A percentile compares a stretch with the other conserved stretches of the same genome.
Conservation (phyloP, 306 rosid genomes). For the Dryas alaskensis region DNA sequence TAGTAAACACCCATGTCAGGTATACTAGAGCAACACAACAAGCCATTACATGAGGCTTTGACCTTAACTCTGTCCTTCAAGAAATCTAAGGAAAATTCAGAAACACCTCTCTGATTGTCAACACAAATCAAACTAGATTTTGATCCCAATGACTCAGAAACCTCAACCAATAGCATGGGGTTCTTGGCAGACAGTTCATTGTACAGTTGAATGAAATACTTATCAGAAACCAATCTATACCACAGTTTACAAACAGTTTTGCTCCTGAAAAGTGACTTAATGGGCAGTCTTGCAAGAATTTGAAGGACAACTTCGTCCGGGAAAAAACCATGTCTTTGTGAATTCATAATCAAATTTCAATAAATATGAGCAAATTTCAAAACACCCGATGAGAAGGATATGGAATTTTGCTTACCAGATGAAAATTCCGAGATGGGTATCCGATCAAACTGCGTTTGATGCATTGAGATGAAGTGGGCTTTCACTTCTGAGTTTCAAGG, state of each 20-base stretch:
- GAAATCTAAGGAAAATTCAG: conserved; percentile 61
- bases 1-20: conserved; percentile 80
- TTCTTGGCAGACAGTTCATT: conserved; percentile 62
- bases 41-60: conserved; percentile 79
- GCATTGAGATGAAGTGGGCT: conserved; percentile 21
- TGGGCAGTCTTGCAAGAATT: conserved; percentile 72
- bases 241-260: conserved; percentile 69
- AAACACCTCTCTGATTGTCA: conserved; percentile 66
- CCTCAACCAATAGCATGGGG: conserved; percentile 64
- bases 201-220: conserved; percentile 56
- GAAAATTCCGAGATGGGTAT: conserved; percentile 24
- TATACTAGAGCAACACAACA: conserved; percentile 82
- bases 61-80: conserved; percentile 73
- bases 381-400: conserved; percentile 12
- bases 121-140: conserved; percentile 71
- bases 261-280: conserved; percentile 59
- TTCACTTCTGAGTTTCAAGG: conserved; percentile 5
- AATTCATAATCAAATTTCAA: conserved; percentile 43
- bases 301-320: conserved; percentile 81
- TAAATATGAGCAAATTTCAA: conserved; percentile 4
- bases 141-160: conserved; percentile 54
- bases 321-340: conserved; percentile 45
- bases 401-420: conserved; percentile 46
- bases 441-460: conserved; percentile 34
- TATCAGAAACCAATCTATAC: conserved; percentile 56